Evolutionary conservation across 2,329 filamentous ascomycete genomes (phyloP).

Genomic region (Pestalotiopsis sp.): DNA sequence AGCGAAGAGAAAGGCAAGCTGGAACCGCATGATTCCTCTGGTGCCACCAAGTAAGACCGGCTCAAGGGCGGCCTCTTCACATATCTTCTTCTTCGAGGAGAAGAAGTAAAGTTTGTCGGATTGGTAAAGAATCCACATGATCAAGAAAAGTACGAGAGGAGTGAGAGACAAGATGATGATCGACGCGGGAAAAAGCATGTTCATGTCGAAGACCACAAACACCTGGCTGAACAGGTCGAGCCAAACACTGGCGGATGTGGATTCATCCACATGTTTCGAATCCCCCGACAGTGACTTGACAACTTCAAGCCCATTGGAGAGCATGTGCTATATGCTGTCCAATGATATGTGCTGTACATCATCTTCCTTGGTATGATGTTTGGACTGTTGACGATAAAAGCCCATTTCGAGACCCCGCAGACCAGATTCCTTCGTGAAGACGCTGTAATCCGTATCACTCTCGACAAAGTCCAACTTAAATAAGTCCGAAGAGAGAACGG

Average conservation of each 20-base stretch:
- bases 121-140: slow-evolving; percentile 68
- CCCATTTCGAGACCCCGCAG: slow-evolving; percentile 86
- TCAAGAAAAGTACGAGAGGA: slow-evolving; percentile 69
- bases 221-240: slow-evolving; percentile 82
- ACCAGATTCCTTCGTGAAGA: slow-evolving; percentile 75
- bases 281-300: slow-evolving; percentile 70
- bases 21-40: slow-evolving; percentile 81
- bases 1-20: slow-evolving; percentile 69
- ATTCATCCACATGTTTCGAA: slow-evolving; percentile 62
- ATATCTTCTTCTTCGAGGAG: slow-evolving; percentile 52
- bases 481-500: slow-evolving; percentile 77
- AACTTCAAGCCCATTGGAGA: slow-evolving; percentile 77
- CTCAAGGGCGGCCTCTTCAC: background rate
- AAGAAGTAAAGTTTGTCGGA: slow-evolving; percentile 87
- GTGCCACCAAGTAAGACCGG: slow-evolving; percentile 67
- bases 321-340: slow-evolving; percentile 85
- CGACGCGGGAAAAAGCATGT: slow-evolving; percentile 82
- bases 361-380: slow-evolving; percentile 88
- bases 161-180: slow-evolving; percentile 46
- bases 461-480: slow-evolving; percentile 77
- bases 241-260: slow-evolving; percentile 69
- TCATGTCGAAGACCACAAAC: slow-evolving; percentile 76
- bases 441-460: slow-evolving; percentile 84
- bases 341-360: slow-evolving; percentile 73
- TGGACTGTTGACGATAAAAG: slow-evolving; percentile 79